A percentile compares a stretch with the other conserved stretches of the same genome.
Evolutionary conservation across 495 filamentous ascomycete genomes (phyloP).

Genomic region (Letharia lupina): DNA sequence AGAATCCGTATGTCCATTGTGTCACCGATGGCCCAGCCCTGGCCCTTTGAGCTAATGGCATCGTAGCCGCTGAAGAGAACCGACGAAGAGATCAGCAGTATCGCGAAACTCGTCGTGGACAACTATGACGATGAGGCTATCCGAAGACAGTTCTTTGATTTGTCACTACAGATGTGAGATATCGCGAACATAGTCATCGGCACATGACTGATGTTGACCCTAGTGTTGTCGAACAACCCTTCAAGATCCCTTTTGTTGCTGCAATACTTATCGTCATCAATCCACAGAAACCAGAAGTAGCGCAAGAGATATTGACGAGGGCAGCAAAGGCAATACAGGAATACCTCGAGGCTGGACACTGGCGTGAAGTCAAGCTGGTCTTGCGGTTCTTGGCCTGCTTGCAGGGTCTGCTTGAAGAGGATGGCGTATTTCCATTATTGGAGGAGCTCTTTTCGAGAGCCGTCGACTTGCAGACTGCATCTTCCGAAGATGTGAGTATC

Average conservation of each 20-base stretch:
- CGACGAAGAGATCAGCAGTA: constrained; percentile 68
- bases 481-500: constrained; percentile 72
- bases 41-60: constrained; percentile 21
- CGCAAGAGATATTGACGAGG: constrained; percentile 56
- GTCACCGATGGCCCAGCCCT: not conserved
- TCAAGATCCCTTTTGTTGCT: constrained; percentile 91
- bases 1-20: constrained; percentile 53
- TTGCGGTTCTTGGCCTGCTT: constrained; percentile 79
- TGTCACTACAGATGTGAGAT: constrained; percentile 64
- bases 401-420: constrained; percentile 68
- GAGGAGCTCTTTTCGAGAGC: constrained; percentile 78
- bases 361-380: constrained; percentile 85
- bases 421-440: constrained; percentile 77
- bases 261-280: constrained; percentile 71
- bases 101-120: constrained; percentile 68
- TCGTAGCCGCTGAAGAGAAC: constrained; percentile 59
- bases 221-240: constrained; percentile 75
- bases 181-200: not conserved
- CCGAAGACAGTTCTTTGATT: constrained; percentile 56
- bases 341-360: constrained; percentile 59
- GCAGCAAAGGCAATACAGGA: constrained; percentile 49
- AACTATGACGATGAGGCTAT: constrained; percentile 76
- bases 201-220: constrained; percentile 4
- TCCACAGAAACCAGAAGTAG: constrained; percentile 60
- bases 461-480: constrained; percentile 81